Conservation (phyloP, 2,329 filamentous ascomycete species). For the Sporothrix inflata region DNA sequence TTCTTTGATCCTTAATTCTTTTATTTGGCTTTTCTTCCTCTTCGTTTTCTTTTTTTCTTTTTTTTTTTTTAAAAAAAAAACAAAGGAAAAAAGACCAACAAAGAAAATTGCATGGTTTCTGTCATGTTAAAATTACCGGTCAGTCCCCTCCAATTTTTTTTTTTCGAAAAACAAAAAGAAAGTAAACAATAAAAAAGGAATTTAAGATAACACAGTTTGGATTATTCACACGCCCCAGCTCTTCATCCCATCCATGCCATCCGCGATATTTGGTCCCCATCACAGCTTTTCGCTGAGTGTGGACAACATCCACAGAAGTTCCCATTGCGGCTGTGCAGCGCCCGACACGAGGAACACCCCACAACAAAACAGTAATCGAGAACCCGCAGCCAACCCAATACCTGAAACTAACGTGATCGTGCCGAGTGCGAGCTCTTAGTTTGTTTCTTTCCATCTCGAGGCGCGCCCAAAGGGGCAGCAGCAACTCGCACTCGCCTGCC, state of each 20-base stretch:
- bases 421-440: not conserved
- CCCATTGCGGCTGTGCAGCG: conserved; percentile 12
- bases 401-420: not conserved
- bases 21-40: too few relatives aligned
- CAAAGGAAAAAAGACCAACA: too few relatives aligned
- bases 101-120: too few relatives aligned
- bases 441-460: not conserved
- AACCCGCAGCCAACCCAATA: not conserved
- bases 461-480: not conserved
- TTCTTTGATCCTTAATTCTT: too few relatives aligned
- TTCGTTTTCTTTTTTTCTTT: too few relatives aligned
- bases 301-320: not conserved
- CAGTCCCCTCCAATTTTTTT: too few relatives aligned
- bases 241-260: not conserved
- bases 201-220: too few relatives aligned
- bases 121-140: too few relatives aligned
- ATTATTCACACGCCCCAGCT: not conserved
- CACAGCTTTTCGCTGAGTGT: not conserved
- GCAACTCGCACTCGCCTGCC: not conserved
- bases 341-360: not conserved
- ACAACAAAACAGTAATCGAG: not conserved
- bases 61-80: too few relatives aligned
- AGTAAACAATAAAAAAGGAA: too few relatives aligned
- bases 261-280: not conserved
- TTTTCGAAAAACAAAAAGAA: too few relatives aligned